These are phyloP conservation scores for Colletotrichum liriopes DNA, from an alignment of 2,329 filamentous ascomycete species.

Conservation along the genomic window DNA sequence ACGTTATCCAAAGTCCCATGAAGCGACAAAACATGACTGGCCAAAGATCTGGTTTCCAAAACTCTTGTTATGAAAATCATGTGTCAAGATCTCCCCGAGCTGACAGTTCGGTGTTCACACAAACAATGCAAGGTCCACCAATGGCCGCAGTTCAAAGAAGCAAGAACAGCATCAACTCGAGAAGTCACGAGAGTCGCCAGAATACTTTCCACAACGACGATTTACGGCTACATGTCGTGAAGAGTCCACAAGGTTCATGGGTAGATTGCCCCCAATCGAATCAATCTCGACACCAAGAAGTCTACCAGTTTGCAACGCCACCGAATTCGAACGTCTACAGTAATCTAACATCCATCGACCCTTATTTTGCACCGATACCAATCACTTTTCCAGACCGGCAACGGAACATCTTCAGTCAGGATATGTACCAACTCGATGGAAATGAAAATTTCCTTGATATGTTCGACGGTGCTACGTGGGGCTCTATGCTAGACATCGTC, in stretches of 20 bases:
- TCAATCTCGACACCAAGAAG: background rate
- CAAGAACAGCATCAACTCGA: too few relatives aligned
- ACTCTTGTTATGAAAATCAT: background rate
- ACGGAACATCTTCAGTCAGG: background rate
- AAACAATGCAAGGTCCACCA: background rate
- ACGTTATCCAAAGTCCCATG: background rate
- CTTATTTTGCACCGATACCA: conserved; percentile 25
- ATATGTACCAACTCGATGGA: background rate
- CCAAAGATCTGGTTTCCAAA: background rate
- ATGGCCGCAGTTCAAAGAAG: background rate
- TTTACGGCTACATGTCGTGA: too few relatives aligned
- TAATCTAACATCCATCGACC: background rate
- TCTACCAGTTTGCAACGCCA: background rate
- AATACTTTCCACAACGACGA: background rate
- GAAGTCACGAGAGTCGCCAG: background rate
- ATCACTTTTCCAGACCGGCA: conserved; percentile 33
- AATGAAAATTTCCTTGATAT: conserved; percentile 27
- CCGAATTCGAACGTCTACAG: background rate
- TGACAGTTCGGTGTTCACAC: background rate
- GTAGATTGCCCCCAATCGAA: background rate
- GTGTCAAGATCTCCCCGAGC: background rate
- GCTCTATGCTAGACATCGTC: conserved; percentile 30
- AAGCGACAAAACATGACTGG: background rate
- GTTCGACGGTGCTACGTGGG: conserved; percentile 40
- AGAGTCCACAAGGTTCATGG: background rate